Evolutionary conservation across 495 filamentous ascomycete species (phyloP).

Genomic region (Neurospora sp.): DNA sequence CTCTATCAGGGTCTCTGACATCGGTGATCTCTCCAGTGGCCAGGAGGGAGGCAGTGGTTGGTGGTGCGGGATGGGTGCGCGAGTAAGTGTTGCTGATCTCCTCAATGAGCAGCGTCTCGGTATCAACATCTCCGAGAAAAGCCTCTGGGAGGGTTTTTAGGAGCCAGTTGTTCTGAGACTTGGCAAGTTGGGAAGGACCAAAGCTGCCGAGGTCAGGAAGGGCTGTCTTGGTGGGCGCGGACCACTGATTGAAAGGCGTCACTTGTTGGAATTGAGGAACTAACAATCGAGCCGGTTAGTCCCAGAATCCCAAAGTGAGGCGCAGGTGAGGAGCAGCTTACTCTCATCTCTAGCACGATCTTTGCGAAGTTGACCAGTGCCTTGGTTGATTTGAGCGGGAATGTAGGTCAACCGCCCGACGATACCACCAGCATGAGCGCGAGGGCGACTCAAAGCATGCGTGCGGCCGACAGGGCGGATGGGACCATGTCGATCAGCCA

Average conservation of each 20-base stretch:
- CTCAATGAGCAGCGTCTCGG: slow-evolving; percentile 19
- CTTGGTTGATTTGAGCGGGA: slow-evolving; percentile 6
- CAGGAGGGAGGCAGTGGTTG: slow-evolving; percentile 17
- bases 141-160: slow-evolving; percentile 29
- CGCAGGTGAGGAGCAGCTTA: slow-evolving; percentile 4
- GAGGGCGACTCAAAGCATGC: slow-evolving; percentile 2
- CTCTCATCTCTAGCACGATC: slow-evolving; percentile 12
- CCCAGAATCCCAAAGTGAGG: neutral
- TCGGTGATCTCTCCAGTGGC: slow-evolving; percentile 30
- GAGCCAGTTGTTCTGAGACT: slow-evolving; percentile 28
- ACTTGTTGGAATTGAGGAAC: slow-evolving; percentile 32
- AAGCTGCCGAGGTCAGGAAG: slow-evolving; percentile 7
- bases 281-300: slow-evolving; percentile 15
- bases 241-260: slow-evolving; percentile 28
- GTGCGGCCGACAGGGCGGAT: neutral
- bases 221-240: slow-evolving; percentile 9
- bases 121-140: slow-evolving; percentile 18
- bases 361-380: slow-evolving; percentile 11
- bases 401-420: slow-evolving; percentile 20
- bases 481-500: slow-evolving; percentile 14
- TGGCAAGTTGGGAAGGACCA: slow-evolving; percentile 7
- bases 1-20: slow-evolving; percentile 8
- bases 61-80: neutral
- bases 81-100: slow-evolving; percentile 9
- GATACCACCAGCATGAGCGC: slow-evolving; percentile 10